Evolutionary conservation across 331 rosid species (phyloP), one percentile per base, ranked within the genome.

Genomic region (Spiraea crenata): DNA sequence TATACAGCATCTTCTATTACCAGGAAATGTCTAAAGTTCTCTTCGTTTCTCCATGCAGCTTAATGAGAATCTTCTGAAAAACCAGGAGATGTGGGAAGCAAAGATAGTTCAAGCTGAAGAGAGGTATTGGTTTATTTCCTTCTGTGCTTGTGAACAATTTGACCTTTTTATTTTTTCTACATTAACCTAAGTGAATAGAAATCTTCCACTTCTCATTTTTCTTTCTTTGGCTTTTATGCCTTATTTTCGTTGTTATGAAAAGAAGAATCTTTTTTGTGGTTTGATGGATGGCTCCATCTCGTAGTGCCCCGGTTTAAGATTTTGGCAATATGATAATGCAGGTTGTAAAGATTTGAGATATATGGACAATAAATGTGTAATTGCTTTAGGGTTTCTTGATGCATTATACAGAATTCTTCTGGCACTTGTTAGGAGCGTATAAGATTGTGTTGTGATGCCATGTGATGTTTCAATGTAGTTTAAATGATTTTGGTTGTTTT

Each of bases 1-100:
- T 69, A 46, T 70, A 61, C 42, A 59, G 42, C 40, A 16, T 63
- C 57, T 50, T 49, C 60, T 35, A 35, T 25, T 25, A 50, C 31
- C 14, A 34, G 46, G 34, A 34, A 66, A 9, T 2, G 4, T 50
- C 25, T 64, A 50, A 69, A 7, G 13, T 50, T 78, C 50, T 48
- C 71, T 71, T 35, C 67, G 71, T 62, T 57, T 75, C 70, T 77
- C 25, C 65, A 6, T 86, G 85, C 92, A 93, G 99, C 89, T 91
- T 73, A 91, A 93, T 70, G 99, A 91, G 76, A 91, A 87, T 80
- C 93, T 93, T 58, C 61, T 84, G 79, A 87, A 89, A 75, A 91
- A 93, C 71, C 85, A 83, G 84, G 95, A 89, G 79, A 81, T 83
- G 67, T 93, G 96, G 95, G 81, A 86, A 78, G 75, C 84, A 35